These are phyloP conservation scores for Trichoderma sp. DNA, from an alignment of 2,329 filamentous ascomycete species.

Conservation along the genomic window DNA sequence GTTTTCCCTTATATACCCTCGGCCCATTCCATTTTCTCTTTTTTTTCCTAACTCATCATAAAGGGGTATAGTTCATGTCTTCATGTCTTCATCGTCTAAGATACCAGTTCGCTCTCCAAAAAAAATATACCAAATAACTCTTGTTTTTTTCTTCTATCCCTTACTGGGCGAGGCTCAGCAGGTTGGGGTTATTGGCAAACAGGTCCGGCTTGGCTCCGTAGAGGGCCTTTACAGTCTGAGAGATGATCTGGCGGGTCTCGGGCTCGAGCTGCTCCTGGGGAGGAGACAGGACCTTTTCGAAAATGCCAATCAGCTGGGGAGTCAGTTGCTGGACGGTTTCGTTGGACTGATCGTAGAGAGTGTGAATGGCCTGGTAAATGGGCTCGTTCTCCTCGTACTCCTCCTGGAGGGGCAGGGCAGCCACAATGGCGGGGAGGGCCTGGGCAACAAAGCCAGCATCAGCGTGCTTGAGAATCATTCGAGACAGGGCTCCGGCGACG, in stretches of 20 bases:
- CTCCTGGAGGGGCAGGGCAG: slow-evolving; percentile 81
- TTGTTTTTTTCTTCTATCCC: background rate
- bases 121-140: background rate
- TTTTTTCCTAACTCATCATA: slow-evolving; percentile 21
- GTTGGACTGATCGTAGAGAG: slow-evolving; percentile 75
- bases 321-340: slow-evolving; percentile 70
- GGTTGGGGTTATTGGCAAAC: slow-evolving; percentile 36
- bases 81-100: slow-evolving; percentile 26
- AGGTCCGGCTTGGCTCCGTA: slow-evolving; percentile 42
- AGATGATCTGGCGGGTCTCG: slow-evolving; percentile 67
- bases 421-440: slow-evolving; percentile 77
- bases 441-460: slow-evolving; percentile 77
- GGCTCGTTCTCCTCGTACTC: slow-evolving; percentile 97
- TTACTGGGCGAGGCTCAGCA: slow-evolving; percentile 37
- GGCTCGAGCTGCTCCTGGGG: slow-evolving; percentile 76
- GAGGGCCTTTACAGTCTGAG: slow-evolving; percentile 60
- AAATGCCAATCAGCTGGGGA: slow-evolving; percentile 66
- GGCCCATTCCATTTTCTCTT: slow-evolving; percentile 9
- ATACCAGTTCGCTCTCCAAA: background rate
- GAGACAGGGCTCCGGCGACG: slow-evolving; percentile 83
- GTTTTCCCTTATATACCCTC: slow-evolving; percentile 13
- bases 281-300: slow-evolving; percentile 70
- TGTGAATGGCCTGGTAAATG: slow-evolving; percentile 85
- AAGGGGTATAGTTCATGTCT: slow-evolving; percentile 25
- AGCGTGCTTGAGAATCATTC: slow-evolving; percentile 90